Base-by-base conservation (phyloP, 306 rosid species). In the Fragaria iinumae region DNA sequence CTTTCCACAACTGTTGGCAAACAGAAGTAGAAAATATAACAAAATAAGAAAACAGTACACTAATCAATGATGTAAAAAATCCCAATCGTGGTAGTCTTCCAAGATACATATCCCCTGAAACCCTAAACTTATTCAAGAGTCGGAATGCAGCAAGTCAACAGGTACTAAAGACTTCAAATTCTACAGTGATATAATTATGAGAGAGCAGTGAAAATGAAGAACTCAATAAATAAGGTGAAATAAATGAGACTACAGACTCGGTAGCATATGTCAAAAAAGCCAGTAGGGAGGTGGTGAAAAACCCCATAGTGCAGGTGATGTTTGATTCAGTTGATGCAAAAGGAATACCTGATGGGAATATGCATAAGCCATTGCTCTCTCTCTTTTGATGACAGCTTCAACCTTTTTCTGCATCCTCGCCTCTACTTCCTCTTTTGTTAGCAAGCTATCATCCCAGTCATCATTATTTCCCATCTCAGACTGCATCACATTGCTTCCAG, bases 321-420 rank as follows among this genome's bases (percentile, higher is more conserved):
- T 8, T 71, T 27, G 43, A 21, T 5, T 52, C 43, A 6, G 75
- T 52, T n/a, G 45, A 25, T 57, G 21, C 29, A 68, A 43, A 63
- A 11, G 72, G 77, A 68, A 71, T 80, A 92, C 97, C 96, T 90
- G 97, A 84, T 90, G 91, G 23, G 98, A 95, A 81, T 91, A 91
- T 57, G 99, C 93, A 76, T 91, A 96, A 72, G 99, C 98, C 99
- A 91, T 96, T 62, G 93, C 89, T 80, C 96, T 89, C 44, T 96
- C 99, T 83, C 99, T 91, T 82, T 92, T 96, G 85, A 96, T 79
- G 63, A 92, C 81, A 29, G 99, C 99, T 75, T 92, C 96, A 2
- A 91, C 93, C 84, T 89, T 96, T 81, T 83, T 92, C 81, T 96
- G 99, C 91, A 89, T 43, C 79, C 97, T 89, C 48, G 83, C 89